Conservation (phyloP, 2,329 filamentous ascomycete species). For the Fusarium sp. region DNA sequence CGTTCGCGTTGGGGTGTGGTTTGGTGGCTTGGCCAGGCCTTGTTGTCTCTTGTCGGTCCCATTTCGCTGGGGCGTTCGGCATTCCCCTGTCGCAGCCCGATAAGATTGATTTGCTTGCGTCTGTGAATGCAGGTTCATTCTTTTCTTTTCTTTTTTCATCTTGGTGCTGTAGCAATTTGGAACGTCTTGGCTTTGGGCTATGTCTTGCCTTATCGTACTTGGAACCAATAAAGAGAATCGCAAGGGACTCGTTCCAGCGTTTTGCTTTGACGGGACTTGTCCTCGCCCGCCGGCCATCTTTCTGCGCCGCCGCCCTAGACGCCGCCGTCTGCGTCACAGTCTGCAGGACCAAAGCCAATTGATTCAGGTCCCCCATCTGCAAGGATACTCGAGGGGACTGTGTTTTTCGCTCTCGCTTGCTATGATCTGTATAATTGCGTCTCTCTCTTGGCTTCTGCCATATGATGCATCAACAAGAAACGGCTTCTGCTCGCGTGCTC, state of each 20-base stretch:
- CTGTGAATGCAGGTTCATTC: constrained; percentile 19
- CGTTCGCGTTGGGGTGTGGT: constrained; percentile 35
- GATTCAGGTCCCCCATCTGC: constrained; percentile 15
- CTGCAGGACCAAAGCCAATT: constrained; percentile 26
- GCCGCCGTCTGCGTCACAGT: constrained; percentile 29
- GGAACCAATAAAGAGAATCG: constrained; percentile 31
- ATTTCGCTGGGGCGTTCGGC: constrained; percentile 29
- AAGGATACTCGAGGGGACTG: constrained; percentile 5
- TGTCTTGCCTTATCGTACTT: constrained; percentile 9
- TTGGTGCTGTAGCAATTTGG: not conserved
- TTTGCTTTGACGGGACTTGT: constrained; percentile 27
- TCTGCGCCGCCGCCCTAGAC: constrained; percentile 24
- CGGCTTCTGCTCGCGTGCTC: constrained; percentile 35
- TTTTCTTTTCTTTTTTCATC: constrained; percentile 11
- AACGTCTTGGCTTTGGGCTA: constrained; percentile 17
- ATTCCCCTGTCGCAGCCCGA: constrained; percentile 29
- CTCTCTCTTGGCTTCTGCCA: not conserved
- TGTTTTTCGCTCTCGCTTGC: constrained; percentile 7
- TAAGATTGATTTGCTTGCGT: constrained; percentile 32
- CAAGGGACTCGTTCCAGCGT: constrained; percentile 34
- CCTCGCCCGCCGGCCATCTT: constrained; percentile 14
- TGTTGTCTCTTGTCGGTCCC: constrained; percentile 21
- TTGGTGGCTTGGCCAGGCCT: constrained; percentile 38
- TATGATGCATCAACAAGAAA: constrained; percentile 13
- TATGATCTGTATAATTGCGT: not conserved